Conservation (phyloP, 345 rosid genomes). For the Populus davidiana region DNA sequence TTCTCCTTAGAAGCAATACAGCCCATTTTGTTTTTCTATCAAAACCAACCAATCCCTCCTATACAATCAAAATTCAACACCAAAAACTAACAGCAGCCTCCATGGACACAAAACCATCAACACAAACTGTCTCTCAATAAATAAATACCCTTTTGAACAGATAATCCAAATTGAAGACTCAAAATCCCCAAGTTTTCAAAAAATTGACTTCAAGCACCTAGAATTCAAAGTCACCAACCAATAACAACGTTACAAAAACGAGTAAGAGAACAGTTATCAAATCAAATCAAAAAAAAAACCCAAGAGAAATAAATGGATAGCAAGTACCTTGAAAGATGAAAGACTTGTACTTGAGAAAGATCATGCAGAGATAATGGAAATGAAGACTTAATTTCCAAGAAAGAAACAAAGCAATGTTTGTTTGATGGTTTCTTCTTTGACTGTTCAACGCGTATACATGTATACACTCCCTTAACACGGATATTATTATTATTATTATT, state of each 20-base stretch:
- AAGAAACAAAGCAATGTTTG: not conserved
- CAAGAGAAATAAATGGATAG: not conserved
- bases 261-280: constrained; percentile 3
- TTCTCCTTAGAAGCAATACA: constrained; percentile 67
- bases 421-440: not conserved
- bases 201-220: not conserved
- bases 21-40: constrained; percentile 49
- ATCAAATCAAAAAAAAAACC: not conserved
- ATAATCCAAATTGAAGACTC: constrained; percentile 16
- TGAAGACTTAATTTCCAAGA: constrained; percentile 17
- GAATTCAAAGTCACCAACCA: constrained; percentile 25
- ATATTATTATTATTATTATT: too few relatives aligned
- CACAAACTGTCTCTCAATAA: not conserved
- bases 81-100: constrained; percentile 1
- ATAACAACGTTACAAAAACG: constrained; percentile 15
- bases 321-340: not conserved
- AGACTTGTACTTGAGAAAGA: not conserved
- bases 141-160: constrained; percentile 28
- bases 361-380: too few relatives aligned
- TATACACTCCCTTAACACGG: constrained; percentile 2
- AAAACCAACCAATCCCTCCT: constrained; percentile 9
- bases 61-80: constrained; percentile 19
- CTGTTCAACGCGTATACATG: constrained; percentile 41
- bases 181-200: not conserved
- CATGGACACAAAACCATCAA: not conserved